These are phyloP conservation scores for Dryas drummondii DNA, from an alignment of 306 rosid genomes.

Conservation along the genomic window DNA sequence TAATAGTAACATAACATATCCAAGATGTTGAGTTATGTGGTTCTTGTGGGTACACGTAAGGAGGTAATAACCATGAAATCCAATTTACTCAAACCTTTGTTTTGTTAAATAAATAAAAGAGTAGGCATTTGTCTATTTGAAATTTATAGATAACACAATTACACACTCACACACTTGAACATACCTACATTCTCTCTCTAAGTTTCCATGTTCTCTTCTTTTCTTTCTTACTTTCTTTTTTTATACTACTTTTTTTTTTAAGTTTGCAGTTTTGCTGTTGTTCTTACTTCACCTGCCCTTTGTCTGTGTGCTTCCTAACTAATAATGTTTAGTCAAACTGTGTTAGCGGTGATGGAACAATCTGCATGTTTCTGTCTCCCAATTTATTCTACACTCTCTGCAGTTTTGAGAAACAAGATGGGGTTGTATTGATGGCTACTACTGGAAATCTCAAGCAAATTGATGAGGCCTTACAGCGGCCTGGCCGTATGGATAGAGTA, in stretches of 20 bases:
- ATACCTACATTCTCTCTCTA: neutral
- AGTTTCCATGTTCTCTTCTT: neutral
- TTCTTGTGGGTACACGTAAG: neutral
- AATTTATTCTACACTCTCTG: slow-evolving; percentile 23
- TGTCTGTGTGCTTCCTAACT: neutral
- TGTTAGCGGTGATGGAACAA: slow-evolving; percentile 6
- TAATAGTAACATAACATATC: neutral
- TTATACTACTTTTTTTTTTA: neutral
- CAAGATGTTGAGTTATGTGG: neutral
- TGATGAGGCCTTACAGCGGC: slow-evolving; percentile 92
- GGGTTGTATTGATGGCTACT: slow-evolving; percentile 98
- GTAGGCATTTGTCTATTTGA: neutral
- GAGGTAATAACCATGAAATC: neutral
- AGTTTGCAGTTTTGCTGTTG: neutral
- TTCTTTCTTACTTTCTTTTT: neutral
- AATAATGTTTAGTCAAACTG: neutral
- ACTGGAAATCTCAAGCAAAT: slow-evolving; percentile 88
- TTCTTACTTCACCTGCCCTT: neutral
- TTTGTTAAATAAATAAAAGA: neutral
- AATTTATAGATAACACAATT: neutral
- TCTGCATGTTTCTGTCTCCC: slow-evolving; percentile 10
- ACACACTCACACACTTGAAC: neutral
- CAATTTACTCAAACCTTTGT: neutral
- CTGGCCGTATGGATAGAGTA: slow-evolving; percentile 99
- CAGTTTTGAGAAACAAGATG: slow-evolving; percentile 98